These are phyloP conservation scores for Colletotrichum tamarilloi DNA, from an alignment of 2,329 filamentous ascomycete species.

Conservation along the genomic window DNA sequence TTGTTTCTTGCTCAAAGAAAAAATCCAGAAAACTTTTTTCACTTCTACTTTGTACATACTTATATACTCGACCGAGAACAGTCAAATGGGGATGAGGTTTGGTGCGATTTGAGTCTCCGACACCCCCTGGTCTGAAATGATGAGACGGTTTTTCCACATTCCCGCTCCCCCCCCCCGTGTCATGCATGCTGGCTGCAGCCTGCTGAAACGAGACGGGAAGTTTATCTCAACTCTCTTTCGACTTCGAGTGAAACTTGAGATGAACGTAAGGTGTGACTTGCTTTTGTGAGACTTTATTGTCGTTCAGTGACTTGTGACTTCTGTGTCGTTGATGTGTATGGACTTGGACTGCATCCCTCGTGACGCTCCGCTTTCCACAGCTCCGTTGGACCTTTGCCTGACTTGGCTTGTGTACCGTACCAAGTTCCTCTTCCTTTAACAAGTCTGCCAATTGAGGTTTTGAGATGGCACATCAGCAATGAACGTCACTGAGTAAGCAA, in stretches of 20 bases:
- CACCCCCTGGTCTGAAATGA: conserved; percentile 1
- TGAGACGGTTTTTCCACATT: neutral
- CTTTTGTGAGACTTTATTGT: neutral
- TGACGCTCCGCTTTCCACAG: no score
- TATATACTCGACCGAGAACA: conserved; percentile 12
- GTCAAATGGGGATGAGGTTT: conserved; percentile 33
- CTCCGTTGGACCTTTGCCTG: no score
- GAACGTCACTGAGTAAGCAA: no score
- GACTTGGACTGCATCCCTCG: no score
- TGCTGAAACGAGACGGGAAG: conserved; percentile 10
- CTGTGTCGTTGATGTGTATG: no score
- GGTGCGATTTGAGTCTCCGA: conserved; percentile 14
- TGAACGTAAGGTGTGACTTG: neutral
- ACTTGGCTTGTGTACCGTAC: no score
- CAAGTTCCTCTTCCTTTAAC: no score
- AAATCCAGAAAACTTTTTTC: conserved; percentile 12
- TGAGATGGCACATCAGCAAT: no score
- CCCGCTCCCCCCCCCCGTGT: no score
- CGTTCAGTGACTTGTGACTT: no score
- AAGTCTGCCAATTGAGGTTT: no score
- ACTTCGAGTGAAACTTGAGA: neutral
- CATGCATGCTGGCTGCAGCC: no score
- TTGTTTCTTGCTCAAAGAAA: neutral
- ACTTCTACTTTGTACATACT: conserved; percentile 29
- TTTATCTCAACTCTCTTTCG: neutral